Evolutionary conservation across 2,329 filamentous ascomycete species (phyloP).

Genomic region (Aspergillus chevalieri): DNA sequence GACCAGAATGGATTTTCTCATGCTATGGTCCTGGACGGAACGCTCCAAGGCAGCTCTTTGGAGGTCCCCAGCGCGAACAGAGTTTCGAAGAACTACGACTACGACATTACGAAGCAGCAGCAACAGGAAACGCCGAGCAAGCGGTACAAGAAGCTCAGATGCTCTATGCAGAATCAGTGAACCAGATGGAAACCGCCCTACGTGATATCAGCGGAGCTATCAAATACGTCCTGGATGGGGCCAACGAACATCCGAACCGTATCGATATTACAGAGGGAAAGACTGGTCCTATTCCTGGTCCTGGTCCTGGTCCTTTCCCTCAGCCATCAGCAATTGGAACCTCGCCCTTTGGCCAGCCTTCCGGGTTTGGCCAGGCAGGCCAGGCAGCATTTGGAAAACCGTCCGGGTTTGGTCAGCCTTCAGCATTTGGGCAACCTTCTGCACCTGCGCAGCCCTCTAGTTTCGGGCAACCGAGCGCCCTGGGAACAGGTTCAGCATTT

Average conservation of each 20-base stretch:
- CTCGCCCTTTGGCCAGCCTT: conserved; percentile 15
- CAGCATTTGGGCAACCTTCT: conserved; percentile 15
- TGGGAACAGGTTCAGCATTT: conserved; percentile 33
- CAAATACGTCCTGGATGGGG: conserved; percentile 60
- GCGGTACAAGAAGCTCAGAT: conserved; percentile 48
- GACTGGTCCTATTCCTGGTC: conserved; percentile 14
- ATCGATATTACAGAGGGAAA: conserved; percentile 46
- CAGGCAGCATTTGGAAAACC: conserved; percentile 24
- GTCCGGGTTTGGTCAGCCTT: conserved; percentile 8
- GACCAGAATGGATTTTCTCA: conserved; percentile 79
- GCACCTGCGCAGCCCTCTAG: conserved; percentile 14
- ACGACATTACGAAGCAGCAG: conserved; percentile 60
- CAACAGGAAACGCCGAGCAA: conserved; percentile 53
- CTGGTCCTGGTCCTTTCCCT: conserved; percentile 29
- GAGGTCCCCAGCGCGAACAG: conserved; percentile 70
- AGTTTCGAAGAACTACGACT: conserved; percentile 82
- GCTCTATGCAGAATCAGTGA: conserved; percentile 58
- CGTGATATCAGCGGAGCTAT: conserved; percentile 66
- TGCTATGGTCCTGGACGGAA: conserved; percentile 73
- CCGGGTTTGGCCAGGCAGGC: conserved; percentile 8
- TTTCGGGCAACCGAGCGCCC: conserved; percentile 18
- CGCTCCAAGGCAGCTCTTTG: conserved; percentile 76
- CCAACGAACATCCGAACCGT: conserved; percentile 69
- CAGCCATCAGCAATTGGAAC: conserved; percentile 18
- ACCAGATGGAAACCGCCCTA: conserved; percentile 67